A percentile compares a stretch with the other conserved stretches of the same genome.
phyloP scores from a whole-genome alignment of 768 basidiomycete genomes.

The Dictyophora rubrovolvata region DNA sequence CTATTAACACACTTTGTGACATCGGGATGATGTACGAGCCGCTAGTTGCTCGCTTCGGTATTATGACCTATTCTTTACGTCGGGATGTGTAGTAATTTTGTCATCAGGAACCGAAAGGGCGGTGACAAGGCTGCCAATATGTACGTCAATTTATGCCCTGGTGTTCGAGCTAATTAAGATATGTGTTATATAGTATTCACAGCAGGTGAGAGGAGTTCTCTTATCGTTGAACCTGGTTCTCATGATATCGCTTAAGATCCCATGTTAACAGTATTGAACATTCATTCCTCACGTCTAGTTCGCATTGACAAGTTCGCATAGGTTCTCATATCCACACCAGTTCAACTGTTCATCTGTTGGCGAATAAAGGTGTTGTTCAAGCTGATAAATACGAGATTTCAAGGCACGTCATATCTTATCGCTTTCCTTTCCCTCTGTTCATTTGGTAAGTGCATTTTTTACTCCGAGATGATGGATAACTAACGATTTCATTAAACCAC shows the following conservation, averaged over 20 bases:
- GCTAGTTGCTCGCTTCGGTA: slow-evolving; percentile 1
- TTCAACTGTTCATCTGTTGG: slow-evolving; percentile 22
- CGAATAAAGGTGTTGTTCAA: slow-evolving; percentile 21
- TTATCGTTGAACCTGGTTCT: no score
- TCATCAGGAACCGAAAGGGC: slow-evolving; percentile 4
- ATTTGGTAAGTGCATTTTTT: background rate
- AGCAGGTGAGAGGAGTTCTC: slow-evolving; percentile 10
- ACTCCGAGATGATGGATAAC: background rate
- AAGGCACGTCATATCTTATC: slow-evolving; percentile 10
- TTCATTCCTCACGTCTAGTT: background rate
- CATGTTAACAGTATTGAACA: background rate
- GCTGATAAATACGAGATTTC: slow-evolving; percentile 11
- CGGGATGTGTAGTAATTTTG: background rate
- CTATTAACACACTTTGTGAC: slow-evolving; percentile 11
- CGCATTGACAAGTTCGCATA: slow-evolving; percentile 8
- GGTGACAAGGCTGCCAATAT: slow-evolving; percentile 7
- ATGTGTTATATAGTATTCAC: slow-evolving; percentile 9
- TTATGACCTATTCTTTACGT: background rate
- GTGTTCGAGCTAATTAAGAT: background rate
- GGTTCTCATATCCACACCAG: slow-evolving; percentile 32
- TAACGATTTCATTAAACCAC: no score
- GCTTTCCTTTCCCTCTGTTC: slow-evolving; percentile 10
- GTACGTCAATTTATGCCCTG: background rate
- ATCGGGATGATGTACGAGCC: slow-evolving; percentile 12
- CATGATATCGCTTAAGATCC: background rate